Percentiles rank a stretch among this genome's conserved stretches.
These are phyloP conservation scores for Gossypium aridum DNA, from an alignment of 441 rosid species.

Conservation along the genomic window DNA sequence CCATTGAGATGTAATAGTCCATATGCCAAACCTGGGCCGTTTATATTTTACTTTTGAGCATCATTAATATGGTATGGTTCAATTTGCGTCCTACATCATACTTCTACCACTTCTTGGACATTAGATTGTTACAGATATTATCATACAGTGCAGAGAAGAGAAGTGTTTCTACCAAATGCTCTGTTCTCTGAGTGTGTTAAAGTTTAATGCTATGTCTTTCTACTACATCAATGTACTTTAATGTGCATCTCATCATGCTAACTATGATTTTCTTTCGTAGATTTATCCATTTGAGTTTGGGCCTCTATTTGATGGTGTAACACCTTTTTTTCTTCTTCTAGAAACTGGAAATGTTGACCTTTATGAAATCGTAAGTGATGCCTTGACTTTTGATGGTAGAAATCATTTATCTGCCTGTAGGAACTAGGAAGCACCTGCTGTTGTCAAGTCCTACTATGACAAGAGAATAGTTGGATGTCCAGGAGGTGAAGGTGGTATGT, in stretches of 20 bases:
- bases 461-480: slow-evolving; percentile 84
- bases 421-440: slow-evolving; percentile 60
- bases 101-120: not conserved
- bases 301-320: not conserved
- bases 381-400: not conserved
- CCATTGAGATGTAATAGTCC: not conserved
- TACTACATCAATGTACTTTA: not conserved
- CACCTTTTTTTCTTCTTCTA: not conserved
- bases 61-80: not conserved
- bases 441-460: slow-evolving; percentile 61
- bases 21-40: not conserved
- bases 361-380: not conserved
- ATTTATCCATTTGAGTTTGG: not conserved
- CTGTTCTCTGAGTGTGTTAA: not conserved
- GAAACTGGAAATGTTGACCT: not conserved
- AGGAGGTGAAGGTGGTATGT: slow-evolving; percentile 81
- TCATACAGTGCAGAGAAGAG: not conserved
- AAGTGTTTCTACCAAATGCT: not conserved
- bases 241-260: not conserved
- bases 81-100: not conserved
- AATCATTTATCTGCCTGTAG: slow-evolving; percentile 24
- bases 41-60: not conserved
- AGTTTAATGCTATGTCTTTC: not conserved
- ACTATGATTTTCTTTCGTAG: not conserved
- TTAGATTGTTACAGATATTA: not conserved